These are phyloP conservation scores for Phyllosticta capitalensis DNA, from an alignment of 2,329 filamentous ascomycete species.

Conservation along the genomic window DNA sequence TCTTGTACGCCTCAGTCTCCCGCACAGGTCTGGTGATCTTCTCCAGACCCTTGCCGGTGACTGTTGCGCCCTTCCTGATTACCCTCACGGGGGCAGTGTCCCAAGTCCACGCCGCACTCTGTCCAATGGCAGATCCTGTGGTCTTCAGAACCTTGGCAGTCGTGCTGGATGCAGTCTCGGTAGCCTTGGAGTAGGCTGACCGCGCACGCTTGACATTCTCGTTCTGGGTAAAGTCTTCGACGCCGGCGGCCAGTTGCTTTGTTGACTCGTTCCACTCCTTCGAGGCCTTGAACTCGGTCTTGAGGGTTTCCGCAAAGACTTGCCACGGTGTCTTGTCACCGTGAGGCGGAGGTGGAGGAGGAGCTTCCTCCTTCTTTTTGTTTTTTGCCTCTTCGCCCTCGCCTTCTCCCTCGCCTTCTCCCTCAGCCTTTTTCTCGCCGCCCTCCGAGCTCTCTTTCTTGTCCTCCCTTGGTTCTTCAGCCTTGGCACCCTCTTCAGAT, in stretches of 20 bases:
- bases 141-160: slow-evolving; percentile 73
- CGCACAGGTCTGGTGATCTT: slow-evolving; percentile 91
- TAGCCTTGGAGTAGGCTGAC: slow-evolving; percentile 78
- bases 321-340: slow-evolving; percentile 98
- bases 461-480: slow-evolving; percentile 24
- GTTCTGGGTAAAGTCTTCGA: slow-evolving; percentile 87
- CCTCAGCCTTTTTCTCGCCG: slow-evolving; percentile 26
- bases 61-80: slow-evolving; percentile 73
- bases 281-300: slow-evolving; percentile 86
- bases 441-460: slow-evolving; percentile 30
- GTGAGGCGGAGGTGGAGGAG: slow-evolving; percentile 84
- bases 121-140: slow-evolving; percentile 78
- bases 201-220: slow-evolving; percentile 79
- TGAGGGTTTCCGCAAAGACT: slow-evolving; percentile 95
- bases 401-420: slow-evolving; percentile 37
- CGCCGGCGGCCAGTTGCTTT: slow-evolving; percentile 81
- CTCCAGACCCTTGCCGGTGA: slow-evolving; percentile 78
- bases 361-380: slow-evolving; percentile 48
- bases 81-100: slow-evolving; percentile 90
- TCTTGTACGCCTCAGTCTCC: slow-evolving; percentile 88
- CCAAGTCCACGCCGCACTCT: slow-evolving; percentile 94
- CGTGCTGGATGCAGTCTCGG: slow-evolving; percentile 69
- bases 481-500: slow-evolving; percentile 22
- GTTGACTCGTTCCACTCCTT: slow-evolving; percentile 99
- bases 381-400: slow-evolving; percentile 38